Conservation (phyloP, 305 asterid genomes). For the Andrographis paniculata region DNA sequence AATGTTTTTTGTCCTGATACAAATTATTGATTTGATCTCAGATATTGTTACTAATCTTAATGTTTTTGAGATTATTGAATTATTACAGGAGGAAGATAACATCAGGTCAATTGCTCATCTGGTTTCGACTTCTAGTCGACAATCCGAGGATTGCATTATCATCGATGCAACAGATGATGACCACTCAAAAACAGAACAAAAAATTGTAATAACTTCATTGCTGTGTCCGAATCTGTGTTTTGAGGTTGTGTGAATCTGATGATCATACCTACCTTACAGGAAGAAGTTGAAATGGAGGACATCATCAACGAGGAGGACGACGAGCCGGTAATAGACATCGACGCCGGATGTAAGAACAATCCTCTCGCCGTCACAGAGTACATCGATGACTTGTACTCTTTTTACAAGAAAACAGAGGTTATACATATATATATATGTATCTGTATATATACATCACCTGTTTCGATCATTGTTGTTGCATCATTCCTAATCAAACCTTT, state of each 20-base stretch:
- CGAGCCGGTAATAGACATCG: slow-evolving; percentile 43
- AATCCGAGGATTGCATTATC: slow-evolving; percentile 41
- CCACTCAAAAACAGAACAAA: too few species aligned
- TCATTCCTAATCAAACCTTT: too few species aligned
- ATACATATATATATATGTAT: too few species aligned
- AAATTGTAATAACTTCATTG: background rate
- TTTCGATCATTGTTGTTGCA: too few species aligned
- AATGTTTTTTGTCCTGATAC: too few species aligned
- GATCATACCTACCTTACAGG: too few species aligned
- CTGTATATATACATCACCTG: slow-evolving; percentile 5
- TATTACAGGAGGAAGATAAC: background rate
- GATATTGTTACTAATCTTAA: background rate
- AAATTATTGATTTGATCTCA: too few species aligned
- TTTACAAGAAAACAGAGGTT: slow-evolving; percentile 52
- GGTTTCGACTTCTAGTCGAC: slow-evolving; percentile 4
- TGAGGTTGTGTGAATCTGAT: too few species aligned
- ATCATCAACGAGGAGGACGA: slow-evolving; percentile 25
- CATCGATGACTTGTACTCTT: slow-evolving; percentile 42
- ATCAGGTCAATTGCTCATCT: background rate
- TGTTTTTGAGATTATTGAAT: background rate
- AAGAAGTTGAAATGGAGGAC: slow-evolving; percentile 53
- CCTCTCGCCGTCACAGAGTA: slow-evolving; percentile 56
- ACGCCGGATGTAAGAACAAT: slow-evolving; percentile 34
- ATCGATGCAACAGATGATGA: slow-evolving; percentile 68
- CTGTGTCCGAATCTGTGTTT: too few species aligned